phyloP scores from a whole-genome alignment of 1,284 basidiomycete genomes.

The Papiliotrema fonsecae region DNA sequence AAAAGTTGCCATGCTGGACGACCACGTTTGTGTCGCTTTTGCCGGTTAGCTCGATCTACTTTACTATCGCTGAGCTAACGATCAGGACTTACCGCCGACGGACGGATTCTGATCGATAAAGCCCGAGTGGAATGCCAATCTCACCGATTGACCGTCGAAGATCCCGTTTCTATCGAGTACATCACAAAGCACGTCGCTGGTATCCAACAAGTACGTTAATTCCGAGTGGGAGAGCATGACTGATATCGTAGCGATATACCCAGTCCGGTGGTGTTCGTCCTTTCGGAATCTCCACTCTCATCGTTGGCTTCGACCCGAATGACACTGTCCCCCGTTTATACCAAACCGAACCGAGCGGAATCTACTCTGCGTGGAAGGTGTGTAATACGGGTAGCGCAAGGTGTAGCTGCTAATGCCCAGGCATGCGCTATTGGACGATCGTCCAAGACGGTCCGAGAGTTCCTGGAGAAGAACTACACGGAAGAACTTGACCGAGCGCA shows the following conservation, averaged over 20 bases:
- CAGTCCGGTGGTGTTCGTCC: slow-evolving; percentile 98
- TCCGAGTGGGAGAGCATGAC: too few species aligned
- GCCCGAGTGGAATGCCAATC: slow-evolving; percentile 97
- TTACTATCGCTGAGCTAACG: neutral
- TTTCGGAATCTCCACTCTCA: slow-evolving; percentile 95
- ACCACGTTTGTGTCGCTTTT: slow-evolving; percentile 96
- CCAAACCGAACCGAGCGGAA: slow-evolving; percentile 96
- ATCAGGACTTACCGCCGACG: slow-evolving; percentile 91
- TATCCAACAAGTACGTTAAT: slow-evolving; percentile 87
- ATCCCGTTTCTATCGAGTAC: slow-evolving; percentile 96
- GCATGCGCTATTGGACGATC: slow-evolving; percentile 97
- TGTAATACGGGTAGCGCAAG: slow-evolving; percentile 15
- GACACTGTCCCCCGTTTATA: slow-evolving; percentile 85
- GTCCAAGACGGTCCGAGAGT: slow-evolving; percentile 97
- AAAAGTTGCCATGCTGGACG: slow-evolving; percentile 98
- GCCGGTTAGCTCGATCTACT: slow-evolving; percentile 62
- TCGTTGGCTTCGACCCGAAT: slow-evolving; percentile 95
- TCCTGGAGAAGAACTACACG: slow-evolving; percentile 96
- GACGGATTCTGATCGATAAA: slow-evolving; percentile 95
- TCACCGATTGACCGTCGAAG: slow-evolving; percentile 94
- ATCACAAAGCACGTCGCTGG: slow-evolving; percentile 97
- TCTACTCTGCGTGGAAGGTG: slow-evolving; percentile 98
- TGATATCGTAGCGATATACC: slow-evolving; percentile 74
- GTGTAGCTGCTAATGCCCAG: slow-evolving; percentile 51
- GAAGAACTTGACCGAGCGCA: slow-evolving; percentile 84